Evolutionary conservation across 176 grass and related monocot genomes (phyloP).

Genomic region (Typha latifolia): DNA sequence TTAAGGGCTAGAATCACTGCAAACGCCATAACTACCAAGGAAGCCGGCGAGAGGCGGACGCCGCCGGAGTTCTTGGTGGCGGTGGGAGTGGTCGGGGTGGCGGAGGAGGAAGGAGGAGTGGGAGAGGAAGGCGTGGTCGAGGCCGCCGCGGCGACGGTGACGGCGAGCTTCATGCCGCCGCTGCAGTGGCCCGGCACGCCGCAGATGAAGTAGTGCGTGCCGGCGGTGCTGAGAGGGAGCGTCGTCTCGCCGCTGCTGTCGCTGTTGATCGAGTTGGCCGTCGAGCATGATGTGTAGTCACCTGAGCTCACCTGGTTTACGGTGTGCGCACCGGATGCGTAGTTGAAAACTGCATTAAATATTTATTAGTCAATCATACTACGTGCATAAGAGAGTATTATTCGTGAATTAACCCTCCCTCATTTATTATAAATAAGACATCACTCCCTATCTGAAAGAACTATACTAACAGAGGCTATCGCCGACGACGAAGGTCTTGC

Average conservation of each 20-base stretch:
- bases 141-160: constrained; percentile 28
- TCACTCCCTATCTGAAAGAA: too few relatives aligned
- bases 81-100: constrained; percentile 19
- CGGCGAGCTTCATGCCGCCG: constrained; percentile 66
- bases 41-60: constrained; percentile 24
- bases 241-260: constrained; percentile 46
- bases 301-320: constrained; percentile 58
- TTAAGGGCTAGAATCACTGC: constrained; percentile 29
- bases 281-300: constrained; percentile 61
- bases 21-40: constrained; percentile 13
- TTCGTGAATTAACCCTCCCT: too few relatives aligned
- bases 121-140: constrained; percentile 25
- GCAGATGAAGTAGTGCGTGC: constrained; percentile 85
- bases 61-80: constrained; percentile 16
- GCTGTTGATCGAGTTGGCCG: constrained; percentile 40
- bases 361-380: too few relatives aligned
- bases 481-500: constrained; percentile 35
- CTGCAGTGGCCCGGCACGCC: constrained; percentile 53
- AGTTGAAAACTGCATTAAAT: constrained; percentile 56
- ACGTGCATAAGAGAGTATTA: too few relatives aligned
- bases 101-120: constrained; percentile 12
- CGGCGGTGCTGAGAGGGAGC: constrained; percentile 53
- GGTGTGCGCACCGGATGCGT: constrained; percentile 37
- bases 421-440: too few relatives aligned
- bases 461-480: constrained; percentile 42